Conservation (phyloP, 768 basidiomycete species). For the Hygrocybe coccinea region DNA sequence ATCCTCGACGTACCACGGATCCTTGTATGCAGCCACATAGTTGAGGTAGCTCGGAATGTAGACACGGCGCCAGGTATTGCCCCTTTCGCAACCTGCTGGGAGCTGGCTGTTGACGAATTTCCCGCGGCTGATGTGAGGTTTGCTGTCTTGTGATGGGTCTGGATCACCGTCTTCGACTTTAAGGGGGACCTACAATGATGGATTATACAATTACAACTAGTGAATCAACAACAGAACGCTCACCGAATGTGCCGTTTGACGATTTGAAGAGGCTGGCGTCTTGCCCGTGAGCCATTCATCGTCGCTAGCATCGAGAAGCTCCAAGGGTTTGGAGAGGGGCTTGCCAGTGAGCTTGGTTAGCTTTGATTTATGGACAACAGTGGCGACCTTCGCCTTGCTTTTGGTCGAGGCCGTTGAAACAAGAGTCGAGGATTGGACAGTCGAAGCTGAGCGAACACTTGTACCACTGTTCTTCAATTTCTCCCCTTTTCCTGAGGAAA, state of each 20-base stretch:
- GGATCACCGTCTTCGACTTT: neutral
- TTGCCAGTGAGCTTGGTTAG: neutral
- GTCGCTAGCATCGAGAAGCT: neutral
- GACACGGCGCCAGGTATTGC: neutral
- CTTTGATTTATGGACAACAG: neutral
- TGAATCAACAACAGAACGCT: neutral
- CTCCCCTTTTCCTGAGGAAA: neutral
- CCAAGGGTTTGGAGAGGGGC: neutral
- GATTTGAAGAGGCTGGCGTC: neutral
- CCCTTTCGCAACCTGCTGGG: slow-evolving; percentile 1
- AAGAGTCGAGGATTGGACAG: neutral
- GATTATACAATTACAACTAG: neutral
- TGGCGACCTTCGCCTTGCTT: neutral
- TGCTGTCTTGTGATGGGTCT: neutral
- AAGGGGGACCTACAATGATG: neutral
- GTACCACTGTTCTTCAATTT: neutral
- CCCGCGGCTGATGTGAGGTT: neutral
- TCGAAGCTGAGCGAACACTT: neutral
- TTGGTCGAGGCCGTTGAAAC: neutral
- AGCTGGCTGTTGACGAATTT: neutral
- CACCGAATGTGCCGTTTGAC: too few species aligned
- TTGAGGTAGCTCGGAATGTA: slow-evolving; percentile 5
- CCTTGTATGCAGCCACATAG: neutral
- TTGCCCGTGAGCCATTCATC: neutral
- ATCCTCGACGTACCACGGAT: neutral